Evolutionary conservation across 169 alveolate species (phyloP), one percentile per base, ranked within the genome.

Genomic region (Besnoitia besnoiti): DNA sequence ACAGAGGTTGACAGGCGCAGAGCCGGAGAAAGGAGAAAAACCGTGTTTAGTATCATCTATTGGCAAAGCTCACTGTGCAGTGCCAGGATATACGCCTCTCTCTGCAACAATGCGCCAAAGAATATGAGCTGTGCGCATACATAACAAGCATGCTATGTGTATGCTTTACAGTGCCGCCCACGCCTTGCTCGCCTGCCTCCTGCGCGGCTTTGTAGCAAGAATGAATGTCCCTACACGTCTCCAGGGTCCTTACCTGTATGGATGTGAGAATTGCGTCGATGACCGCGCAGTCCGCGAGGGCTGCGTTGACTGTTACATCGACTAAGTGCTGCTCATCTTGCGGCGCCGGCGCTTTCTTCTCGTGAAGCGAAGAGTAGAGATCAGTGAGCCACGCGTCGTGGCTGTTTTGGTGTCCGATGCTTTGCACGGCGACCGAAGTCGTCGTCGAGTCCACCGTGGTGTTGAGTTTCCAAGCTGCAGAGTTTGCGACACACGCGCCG

Each of bases 351-450:
- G 35, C 33, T 0, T 67, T 84, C 89, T 85, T 91, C 85, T 85
- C 92, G 21, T 85, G 39, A 4, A 73, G 46, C 24, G 12, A n/a
- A 73, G 5, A 19, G 62, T 84, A 91, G 42, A 91, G 88, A 46
- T 91, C 92, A 42, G 39, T 67, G 35, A 89, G 79, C 77, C 89
- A 91, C 24, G 94, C 94, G 37, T 91, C 94, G 89, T 91, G 94
- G 42, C 92, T 55, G 89, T 91, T 91, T 39, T 91, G 94, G 73
- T 91, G 94, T 39, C 92, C 94, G n/a, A 91, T 85, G 33, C 90
- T 79, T 84, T 91, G 94, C 35, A 91, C 84, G 4, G 94, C 94
- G 40, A 59, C 40, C 3, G 87, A 42, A 4, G 87, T 27, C 49
- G 87, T 14, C 55, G 50, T 4, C 35, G 16, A 77, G 2, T 10